Evolutionary conservation across 73 alveolate genomes (phyloP), one percentile per base, ranked within the genome.

Genomic region (Durusdinium trenchii): DNA sequence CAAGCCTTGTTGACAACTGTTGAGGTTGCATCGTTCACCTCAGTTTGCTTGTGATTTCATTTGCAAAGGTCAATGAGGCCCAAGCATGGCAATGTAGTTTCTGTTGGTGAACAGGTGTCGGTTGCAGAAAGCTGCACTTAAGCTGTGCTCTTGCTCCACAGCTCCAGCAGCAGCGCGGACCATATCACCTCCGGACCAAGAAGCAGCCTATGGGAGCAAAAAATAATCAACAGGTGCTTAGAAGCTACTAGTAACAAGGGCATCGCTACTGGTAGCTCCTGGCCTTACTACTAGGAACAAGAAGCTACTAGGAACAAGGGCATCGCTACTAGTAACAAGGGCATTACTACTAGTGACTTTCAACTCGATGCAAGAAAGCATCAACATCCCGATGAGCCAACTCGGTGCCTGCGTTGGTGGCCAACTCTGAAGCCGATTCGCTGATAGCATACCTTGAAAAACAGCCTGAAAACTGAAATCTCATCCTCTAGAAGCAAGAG

Each of bases 361-460:
- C 81, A 50, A 40, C 38, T 26, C 45, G 18, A 20, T 69, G 46
- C 20, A 42, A 69, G 12, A 35, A 30, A 69, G 45, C 32, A 35
- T 12, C 3, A 20, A 26, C 18, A 69, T 0, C 43, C 83, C 18
- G 32, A 42, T 46, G 46, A 50, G 94, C 76, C 73, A 26, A n/a
- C n/a, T n/a, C n/a, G n/a, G n/a, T 23, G 67, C 95, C 95, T 87
- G 95, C 95, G 32, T 87, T 87, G 57, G 64, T 60, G 60, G 95
- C 95, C 64, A 87, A 52, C 60, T 87, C 95, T 36, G 95, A 61
- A 0, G 95, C 95, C 62, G 95, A 87, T 47, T 87, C 95, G 69
- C 95, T 87, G 84, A 87, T 62, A 38, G 85, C 95, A 36, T 87
- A 87, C 95, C 95, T 87, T n/a, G n/a, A n/a, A n/a, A n/a, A n/a